These are phyloP conservation scores for Paxillus ammoniavirescens DNA, from an alignment of 768 basidiomycete species.

Conservation along the genomic window DNA sequence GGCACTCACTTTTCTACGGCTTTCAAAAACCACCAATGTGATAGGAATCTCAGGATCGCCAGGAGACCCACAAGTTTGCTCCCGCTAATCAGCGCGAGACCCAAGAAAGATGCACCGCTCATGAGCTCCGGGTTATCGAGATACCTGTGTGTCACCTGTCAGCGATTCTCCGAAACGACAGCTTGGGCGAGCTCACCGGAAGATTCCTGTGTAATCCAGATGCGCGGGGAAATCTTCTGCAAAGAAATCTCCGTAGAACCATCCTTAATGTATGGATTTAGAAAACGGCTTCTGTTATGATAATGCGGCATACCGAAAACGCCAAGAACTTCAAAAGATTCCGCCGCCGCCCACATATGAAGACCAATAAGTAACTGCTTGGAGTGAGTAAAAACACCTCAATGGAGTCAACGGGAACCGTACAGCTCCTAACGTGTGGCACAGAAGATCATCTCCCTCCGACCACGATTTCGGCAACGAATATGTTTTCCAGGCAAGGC, in stretches of 20 bases:
- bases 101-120: slow-evolving; percentile 95
- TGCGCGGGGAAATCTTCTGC: slow-evolving; percentile 89
- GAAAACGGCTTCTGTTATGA: background rate
- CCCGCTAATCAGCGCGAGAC: slow-evolving; percentile 86
- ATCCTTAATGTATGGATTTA: slow-evolving; percentile 50
- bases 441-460: slow-evolving; percentile 79
- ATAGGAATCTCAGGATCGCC: slow-evolving; percentile 80
- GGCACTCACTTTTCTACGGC: slow-evolving; percentile 82
- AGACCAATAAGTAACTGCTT: slow-evolving; percentile 75
- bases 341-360: slow-evolving; percentile 88
- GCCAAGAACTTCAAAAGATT: slow-evolving; percentile 91
- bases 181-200: slow-evolving; percentile 53
- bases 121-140: slow-evolving; percentile 95
- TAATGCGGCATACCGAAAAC: slow-evolving; percentile 65
- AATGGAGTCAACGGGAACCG: slow-evolving; percentile 28
- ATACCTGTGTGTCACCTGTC: slow-evolving; percentile 49
- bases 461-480: slow-evolving; percentile 80
- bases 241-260: slow-evolving; percentile 99
- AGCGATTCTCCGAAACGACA: background rate
- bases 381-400: slow-evolving; percentile 6
- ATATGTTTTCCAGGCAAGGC: slow-evolving; percentile 90
- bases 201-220: slow-evolving; percentile 84
- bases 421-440: slow-evolving; percentile 87
- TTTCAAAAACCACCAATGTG: slow-evolving; percentile 96
- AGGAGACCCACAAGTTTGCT: slow-evolving; percentile 88